Conservation (phyloP, 176 grass and related monocot species). For the Aegilops longissima region DNA sequence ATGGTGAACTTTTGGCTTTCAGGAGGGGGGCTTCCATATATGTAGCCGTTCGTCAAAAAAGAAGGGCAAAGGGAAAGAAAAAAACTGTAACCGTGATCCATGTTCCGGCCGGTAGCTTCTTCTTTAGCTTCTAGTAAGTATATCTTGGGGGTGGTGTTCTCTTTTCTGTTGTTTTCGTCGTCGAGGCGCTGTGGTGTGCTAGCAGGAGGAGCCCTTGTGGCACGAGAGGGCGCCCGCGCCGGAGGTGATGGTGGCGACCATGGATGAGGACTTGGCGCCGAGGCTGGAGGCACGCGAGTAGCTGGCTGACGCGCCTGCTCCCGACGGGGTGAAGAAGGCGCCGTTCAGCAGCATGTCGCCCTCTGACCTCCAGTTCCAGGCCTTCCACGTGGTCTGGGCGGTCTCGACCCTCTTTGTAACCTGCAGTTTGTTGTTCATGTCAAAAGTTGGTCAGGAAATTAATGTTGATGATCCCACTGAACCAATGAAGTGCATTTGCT, state of each 20-base stretch:
- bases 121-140: constrained; percentile 38
- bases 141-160: constrained; percentile 39
- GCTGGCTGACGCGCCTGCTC: constrained; percentile 69
- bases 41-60: constrained; percentile 33
- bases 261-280: constrained; percentile 85
- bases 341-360: constrained; percentile 78
- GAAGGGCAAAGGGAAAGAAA: not conserved
- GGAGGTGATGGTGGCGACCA: constrained; percentile 73
- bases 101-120: constrained; percentile 22
- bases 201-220: constrained; percentile 53
- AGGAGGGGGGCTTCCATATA: not conserved
- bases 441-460: not conserved
- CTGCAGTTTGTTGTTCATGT: constrained; percentile 23
- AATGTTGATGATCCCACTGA: not conserved
- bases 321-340: constrained; percentile 80
- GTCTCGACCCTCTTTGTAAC: constrained; percentile 83
- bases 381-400: constrained; percentile 42
- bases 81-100: constrained; percentile 53
- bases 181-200: not conserved
- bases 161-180: constrained; percentile 10
- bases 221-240: constrained; percentile 52
- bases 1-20: constrained; percentile 28
- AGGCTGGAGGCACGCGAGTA: constrained; percentile 84
- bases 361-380: constrained; percentile 95
- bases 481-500: not conserved